Conservation (phyloP, 2,329 filamentous ascomycete genomes). For the Furcasterigmium furcatum region DNA sequence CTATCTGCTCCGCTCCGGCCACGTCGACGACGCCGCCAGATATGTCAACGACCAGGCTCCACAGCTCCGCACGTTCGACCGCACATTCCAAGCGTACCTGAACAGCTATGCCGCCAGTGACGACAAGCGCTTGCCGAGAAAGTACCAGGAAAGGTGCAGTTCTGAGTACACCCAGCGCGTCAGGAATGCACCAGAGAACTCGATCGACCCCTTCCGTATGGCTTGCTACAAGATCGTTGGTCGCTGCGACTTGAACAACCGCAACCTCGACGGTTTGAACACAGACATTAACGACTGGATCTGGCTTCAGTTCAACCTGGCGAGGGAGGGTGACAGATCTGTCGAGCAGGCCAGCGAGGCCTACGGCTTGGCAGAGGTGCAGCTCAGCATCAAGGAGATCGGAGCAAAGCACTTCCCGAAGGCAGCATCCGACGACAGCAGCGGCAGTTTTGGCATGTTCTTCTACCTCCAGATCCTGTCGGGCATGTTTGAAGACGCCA, state of each 20-base stretch:
- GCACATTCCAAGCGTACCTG: slow-evolving; percentile 85
- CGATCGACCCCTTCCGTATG: slow-evolving; percentile 91
- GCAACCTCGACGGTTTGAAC: slow-evolving; percentile 60
- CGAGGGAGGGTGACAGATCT: slow-evolving; percentile 60
- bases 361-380: slow-evolving; percentile 65
- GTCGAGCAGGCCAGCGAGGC: slow-evolving; percentile 64
- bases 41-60: slow-evolving; percentile 79
- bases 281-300: slow-evolving; percentile 68
- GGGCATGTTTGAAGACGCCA: slow-evolving; percentile 90
- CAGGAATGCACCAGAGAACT: slow-evolving; percentile 80
- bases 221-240: slow-evolving; percentile 98
- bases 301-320: slow-evolving; percentile 70
- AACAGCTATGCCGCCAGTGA: slow-evolving; percentile 75
- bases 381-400: slow-evolving; percentile 80
- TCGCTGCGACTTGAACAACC: slow-evolving; percentile 65
- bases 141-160: slow-evolving; percentile 82
- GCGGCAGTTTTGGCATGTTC: slow-evolving; percentile 80
- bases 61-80: slow-evolving; percentile 86
- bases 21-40: slow-evolving; percentile 77
- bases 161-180: slow-evolving; percentile 85
- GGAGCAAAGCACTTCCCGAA: slow-evolving; percentile 89
- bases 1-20: slow-evolving; percentile 82
- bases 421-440: slow-evolving; percentile 70
- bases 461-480: slow-evolving; percentile 90
- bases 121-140: slow-evolving; percentile 73